A percentile compares a stretch with the other conserved stretches of the same genome.
Evolutionary conservation across 805 yeast species (phyloP).

Genomic region (Cyberlindnera xylosilytica): DNA sequence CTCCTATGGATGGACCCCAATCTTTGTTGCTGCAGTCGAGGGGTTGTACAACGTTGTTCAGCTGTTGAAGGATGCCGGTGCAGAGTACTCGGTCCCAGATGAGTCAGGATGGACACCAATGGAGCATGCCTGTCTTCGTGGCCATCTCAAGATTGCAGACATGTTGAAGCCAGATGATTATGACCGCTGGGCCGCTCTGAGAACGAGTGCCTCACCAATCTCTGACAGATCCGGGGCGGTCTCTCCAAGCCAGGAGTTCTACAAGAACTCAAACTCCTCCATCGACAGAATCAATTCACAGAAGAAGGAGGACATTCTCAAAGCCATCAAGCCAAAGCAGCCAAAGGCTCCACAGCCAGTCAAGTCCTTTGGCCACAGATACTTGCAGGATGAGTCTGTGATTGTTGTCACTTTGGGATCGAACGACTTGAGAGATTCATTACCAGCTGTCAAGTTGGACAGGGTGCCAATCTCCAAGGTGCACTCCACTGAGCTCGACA

Average conservation of each 20-base stretch:
- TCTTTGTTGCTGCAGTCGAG: conserved; percentile 86
- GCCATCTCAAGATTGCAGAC: conserved; percentile 71
- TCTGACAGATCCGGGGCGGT: conserved; percentile 13
- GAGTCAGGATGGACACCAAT: conserved; percentile 96
- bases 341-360: conserved; percentile 44
- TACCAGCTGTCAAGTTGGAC: conserved; percentile 63
- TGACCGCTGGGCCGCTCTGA: conserved; percentile 13
- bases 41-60: conserved; percentile 61
- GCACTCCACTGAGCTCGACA: conserved; percentile 80
- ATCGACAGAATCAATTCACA: conserved; percentile 18
- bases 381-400: conserved; percentile 60
- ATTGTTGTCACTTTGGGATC: conserved; percentile 85
- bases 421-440: conserved; percentile 63
- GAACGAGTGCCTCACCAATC: conserved; percentile 6
- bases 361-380: conserved; percentile 84
- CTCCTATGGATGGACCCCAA: conserved; percentile 92
- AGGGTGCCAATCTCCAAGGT: conserved; percentile 73
- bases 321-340: conserved; percentile 21
- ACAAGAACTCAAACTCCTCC: conserved; percentile 13
- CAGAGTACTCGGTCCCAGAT: conserved; percentile 57
- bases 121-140: conserved; percentile 92
- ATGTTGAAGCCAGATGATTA: conserved; percentile 50
- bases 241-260: conserved; percentile 11
- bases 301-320: conserved; percentile 16
- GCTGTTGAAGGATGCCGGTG: conserved; percentile 49